Percentiles rank a stretch among this genome's conserved stretches.
Conservation (phyloP, 345 rosid species). For the Eucalyptus marginata region DNA sequence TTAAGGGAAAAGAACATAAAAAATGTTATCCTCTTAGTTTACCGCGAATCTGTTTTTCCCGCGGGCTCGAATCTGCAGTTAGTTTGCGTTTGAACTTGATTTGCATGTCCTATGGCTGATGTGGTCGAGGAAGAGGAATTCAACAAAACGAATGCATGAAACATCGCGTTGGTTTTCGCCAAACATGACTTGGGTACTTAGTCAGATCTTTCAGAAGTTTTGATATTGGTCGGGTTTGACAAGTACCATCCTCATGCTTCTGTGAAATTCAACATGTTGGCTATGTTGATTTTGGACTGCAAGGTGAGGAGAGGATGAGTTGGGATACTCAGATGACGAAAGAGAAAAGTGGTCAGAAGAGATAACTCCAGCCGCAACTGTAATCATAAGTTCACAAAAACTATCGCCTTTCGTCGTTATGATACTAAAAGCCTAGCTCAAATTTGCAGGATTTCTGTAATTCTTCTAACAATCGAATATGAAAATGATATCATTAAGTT, state of each 20-base stretch:
- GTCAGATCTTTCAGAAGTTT: background rate
- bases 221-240: background rate
- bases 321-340: background rate
- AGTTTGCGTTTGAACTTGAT: background rate
- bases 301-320: background rate
- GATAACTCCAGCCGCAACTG: background rate
- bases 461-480: background rate
- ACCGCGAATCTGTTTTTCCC: background rate
- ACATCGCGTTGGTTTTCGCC: conserved; percentile 89
- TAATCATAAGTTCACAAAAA: background rate
- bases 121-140: conserved; percentile 84
- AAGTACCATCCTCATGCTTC: background rate
- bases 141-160: conserved; percentile 89
- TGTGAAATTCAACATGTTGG: background rate
- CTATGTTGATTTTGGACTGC: background rate
- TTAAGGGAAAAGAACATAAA: too few relatives aligned
- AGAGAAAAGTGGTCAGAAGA: background rate
- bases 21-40: background rate
- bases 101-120: conserved; percentile 64
- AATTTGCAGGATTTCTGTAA: background rate
- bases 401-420: background rate
- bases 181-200: conserved; percentile 77
- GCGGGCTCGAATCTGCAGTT: background rate
- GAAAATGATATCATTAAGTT: background rate
- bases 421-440: background rate